Base-by-base conservation (phyloP, 106 monocot genomes). In the Dendrobium nobile region DNA sequence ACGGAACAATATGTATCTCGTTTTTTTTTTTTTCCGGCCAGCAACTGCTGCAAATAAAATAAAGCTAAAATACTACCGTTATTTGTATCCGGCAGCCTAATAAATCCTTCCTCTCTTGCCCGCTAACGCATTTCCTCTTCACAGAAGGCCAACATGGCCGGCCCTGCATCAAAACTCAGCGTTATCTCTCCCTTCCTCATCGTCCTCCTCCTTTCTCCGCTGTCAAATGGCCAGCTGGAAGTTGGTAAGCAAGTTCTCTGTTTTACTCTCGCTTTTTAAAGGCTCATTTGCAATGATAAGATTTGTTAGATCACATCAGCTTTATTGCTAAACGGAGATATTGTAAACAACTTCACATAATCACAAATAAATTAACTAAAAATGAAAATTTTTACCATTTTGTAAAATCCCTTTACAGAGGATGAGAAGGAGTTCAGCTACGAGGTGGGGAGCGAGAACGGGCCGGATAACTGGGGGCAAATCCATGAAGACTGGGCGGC, bases 371-470 rank as follows among this genome's bases (percentile, higher is more conserved):
- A 16, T 15, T 19, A 56, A 56, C 13, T 17, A 56, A 56, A 56
- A 56, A 56, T 4, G 15, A 19, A 67, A 3, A 17, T 70, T 15
- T 37, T 70, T 8, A 70, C n/a, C 13, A 7, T 44, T 74, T 74
- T 8, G 19, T 43, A 8, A 28, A 74, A 48, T 27, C 7, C 4
- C 2, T 47, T 76, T 51, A 16, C 9, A 76, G 76, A 76, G 76
- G 76, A 84, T 76, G 84, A 84, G 75, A 76, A 54, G 22, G 85
- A 85, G 78, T 85, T 85, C 78, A 81, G 59, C 45, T 85, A 85
- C 26, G 58, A 78, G 16, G 16, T 5, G 4, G 85, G 61, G 0
- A 64, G 73, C 56, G 51, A 65, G 47, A 26, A 27, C 33, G 85
- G 85, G 44, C 85, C 85, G 31, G 78, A 77, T 8, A 67, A 70